Evolutionary conservation across 176 grass and related monocot species (phyloP), one percentile per base, ranked within the genome.

Genomic region (Lolium multiflorum): DNA sequence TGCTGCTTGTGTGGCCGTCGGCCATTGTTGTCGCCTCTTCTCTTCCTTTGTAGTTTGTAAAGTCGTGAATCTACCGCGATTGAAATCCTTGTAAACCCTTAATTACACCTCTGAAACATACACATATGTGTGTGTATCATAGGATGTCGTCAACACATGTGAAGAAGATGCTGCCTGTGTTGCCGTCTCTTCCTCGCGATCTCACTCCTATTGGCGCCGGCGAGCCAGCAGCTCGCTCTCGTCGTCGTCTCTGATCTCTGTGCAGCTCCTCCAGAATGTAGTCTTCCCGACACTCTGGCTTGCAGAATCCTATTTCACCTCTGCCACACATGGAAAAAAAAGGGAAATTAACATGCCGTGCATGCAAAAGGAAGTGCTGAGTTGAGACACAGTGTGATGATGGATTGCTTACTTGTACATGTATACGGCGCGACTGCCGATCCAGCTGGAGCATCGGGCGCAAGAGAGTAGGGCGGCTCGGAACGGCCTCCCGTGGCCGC

Each of bases 291-390:
- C 93, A 94, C 35, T 89, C 78, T 24, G 9, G 55, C 76, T 76
- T 93, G 55, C 91, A 95, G 47, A 91, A 95, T 9, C 86, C 88
- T 56, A 65, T 87, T 86, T 91, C 93, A 3, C 88, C 86, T 82
- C 90, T 95, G 88, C 56, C 9, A 57, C 61, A 46, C 25, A 26
- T 35, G 72, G 6, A 50, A 62, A 49, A 62, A 49, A 17, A 63
- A 41, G 39, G 4, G 9, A 26, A 66, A 16, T 35, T 35, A 35
- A 35, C 2, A 35, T 35, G 3, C 31, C 14, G 47, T 76, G 51
- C 71, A 70, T 72, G 38, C 22, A 38, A 47, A 7, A 47, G 9
- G 46, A 47, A 47, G 46, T 47, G 54, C 17, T 56, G 16, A 56
- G 17, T 18, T 56, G 6, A 20, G 12, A 56, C 54, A 56, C 6